These are phyloP conservation scores for Plantago coronopus DNA, from an alignment of 305 asterid genomes.

Conservation along the genomic window DNA sequence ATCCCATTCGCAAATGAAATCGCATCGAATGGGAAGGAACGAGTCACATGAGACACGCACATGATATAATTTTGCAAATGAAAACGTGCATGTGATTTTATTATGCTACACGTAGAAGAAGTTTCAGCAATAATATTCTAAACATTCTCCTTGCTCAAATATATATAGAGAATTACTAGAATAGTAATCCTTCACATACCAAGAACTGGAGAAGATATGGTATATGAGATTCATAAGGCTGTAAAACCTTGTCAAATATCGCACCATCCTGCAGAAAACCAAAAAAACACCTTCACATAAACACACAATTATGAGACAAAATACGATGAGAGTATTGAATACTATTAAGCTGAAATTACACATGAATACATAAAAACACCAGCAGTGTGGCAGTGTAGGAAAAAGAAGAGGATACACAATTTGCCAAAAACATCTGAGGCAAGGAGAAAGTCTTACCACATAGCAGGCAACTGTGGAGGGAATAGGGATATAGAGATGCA, in stretches of 20 bases:
- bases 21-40: too few species aligned
- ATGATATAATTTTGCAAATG: too few species aligned
- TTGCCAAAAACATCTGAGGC: constrained; percentile 16
- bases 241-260: constrained; percentile 56
- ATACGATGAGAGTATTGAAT: not conserved
- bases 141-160: too few species aligned
- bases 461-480: too few species aligned
- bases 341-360: constrained; percentile 11
- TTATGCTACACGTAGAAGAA: too few species aligned
- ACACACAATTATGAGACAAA: constrained; percentile 1
- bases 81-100: too few species aligned
- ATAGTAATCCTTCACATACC: constrained; percentile 40
- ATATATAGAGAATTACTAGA: not conserved
- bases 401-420: not conserved
- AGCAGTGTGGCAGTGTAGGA: not conserved
- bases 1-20: too few species aligned
- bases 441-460: not conserved
- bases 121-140: too few species aligned
- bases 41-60: too few species aligned
- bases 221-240: constrained; percentile 95
- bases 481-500: too few species aligned
- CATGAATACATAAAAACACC: constrained; percentile 4
- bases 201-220: constrained; percentile 94
- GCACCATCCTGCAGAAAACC: constrained; percentile 67
- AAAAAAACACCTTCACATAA: constrained; percentile 11